Base-by-base conservation (phyloP, 179 eudicot species). In the Drosera spatulata region DNA sequence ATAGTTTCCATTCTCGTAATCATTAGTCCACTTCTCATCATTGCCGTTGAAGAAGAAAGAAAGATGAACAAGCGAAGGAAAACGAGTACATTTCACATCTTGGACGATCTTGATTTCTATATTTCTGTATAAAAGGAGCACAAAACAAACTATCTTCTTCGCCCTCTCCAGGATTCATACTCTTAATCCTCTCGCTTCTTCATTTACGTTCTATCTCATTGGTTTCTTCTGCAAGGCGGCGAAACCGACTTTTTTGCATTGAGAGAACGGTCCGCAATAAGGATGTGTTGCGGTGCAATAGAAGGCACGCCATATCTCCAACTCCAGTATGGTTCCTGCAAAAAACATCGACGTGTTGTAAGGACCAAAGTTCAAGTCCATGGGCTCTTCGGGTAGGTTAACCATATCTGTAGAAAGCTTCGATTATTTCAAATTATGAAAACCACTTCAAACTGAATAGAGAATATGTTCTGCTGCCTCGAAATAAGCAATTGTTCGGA, bases 321-420 rank as follows among this genome's bases (percentile, higher is more conserved):
- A 1, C 46, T 6, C 47, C 49, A 8, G 33, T 39, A 38, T 12
- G 39, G 12, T 41, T 3, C 42, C 60, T 12, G 42, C 61, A 40
- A 22, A 65, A 77, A 50, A 59, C 69, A 55, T 11, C 66, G 52
- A 15, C 58, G 53, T 42, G 43, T 71, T 1, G 79, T 66, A 56
- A 65, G 80, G 60, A 68, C 65, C 6, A 79, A 69, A 40, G 73
- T 82, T 77, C 88, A 75, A 56, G 58, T 87, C 65, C 89, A 65
- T 48, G 67, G 72, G 49, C 84, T 87, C 37, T 64, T 63, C 54
- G 62, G 58, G 58, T 55, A 5, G 41, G 40, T 10, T 3, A 51
- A 52, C 55, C 15, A 13, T 22, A 3, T 49, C 9, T 22, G 45
- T 33, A 3, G 22, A 11, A 51, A 4, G n/a, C 22, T 22, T 22